A percentile compares a stretch with the other conserved stretches of the same genome.
These are phyloP conservation scores for Chaetomium strumarium DNA, from an alignment of 2,329 filamentous ascomycete species.

Conservation along the genomic window DNA sequence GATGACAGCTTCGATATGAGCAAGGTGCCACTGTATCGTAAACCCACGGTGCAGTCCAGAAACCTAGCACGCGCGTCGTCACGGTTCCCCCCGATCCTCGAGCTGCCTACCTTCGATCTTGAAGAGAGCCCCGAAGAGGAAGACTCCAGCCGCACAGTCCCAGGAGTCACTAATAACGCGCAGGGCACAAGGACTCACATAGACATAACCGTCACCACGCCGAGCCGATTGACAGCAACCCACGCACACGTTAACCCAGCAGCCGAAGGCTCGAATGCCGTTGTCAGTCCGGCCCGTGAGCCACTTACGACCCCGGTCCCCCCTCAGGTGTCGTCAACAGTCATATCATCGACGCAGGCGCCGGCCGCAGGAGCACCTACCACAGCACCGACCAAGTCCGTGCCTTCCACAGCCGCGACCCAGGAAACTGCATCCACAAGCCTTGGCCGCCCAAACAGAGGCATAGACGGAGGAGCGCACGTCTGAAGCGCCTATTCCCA, in stretches of 20 bases:
- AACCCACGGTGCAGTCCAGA: not conserved
- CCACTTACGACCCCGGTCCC: not conserved
- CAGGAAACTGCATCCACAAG: too few relatives aligned
- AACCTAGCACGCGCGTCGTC: not conserved
- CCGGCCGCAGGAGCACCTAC: too few relatives aligned
- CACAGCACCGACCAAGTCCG: too few relatives aligned
- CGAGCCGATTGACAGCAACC: not conserved
- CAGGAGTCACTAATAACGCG: not conserved
- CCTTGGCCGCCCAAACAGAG: too few relatives aligned
- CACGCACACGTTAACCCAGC: not conserved
- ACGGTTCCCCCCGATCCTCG: constrained; percentile 1
- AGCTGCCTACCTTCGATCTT: constrained; percentile 7
- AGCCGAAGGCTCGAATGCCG: not conserved
- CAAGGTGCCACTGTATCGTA: not conserved
- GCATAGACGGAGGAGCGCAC: too few relatives aligned
- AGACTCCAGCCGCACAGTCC: not conserved
- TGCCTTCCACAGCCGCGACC: too few relatives aligned
- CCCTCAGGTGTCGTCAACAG: not conserved
- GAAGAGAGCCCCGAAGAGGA: not conserved
- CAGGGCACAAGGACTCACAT: not conserved
- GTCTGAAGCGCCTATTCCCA: too few relatives aligned
- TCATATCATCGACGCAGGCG: too few relatives aligned
- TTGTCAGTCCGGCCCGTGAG: too few relatives aligned
- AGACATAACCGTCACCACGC: not conserved
- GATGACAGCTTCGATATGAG: not conserved